Evolutionary conservation across 192 early-diverging fungal species (phyloP).

Genomic region (Rhizophagus prolifer): DNA sequence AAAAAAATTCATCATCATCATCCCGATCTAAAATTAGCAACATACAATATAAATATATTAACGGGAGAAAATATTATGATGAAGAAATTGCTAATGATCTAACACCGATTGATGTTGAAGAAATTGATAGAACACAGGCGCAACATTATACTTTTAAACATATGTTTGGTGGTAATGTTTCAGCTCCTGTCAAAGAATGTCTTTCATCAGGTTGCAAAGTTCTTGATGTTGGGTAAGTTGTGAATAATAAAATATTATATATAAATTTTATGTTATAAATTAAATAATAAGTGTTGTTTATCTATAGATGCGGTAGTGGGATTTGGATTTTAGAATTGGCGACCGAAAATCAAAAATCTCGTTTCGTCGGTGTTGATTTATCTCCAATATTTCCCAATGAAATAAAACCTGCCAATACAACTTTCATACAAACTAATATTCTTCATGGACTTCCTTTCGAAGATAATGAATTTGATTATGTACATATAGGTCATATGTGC

Average conservation of each 20-base stretch:
- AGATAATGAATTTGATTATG: constrained; percentile 48
- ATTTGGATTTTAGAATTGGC: constrained; percentile 24
- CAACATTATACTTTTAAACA: background rate
- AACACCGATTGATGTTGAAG: background rate
- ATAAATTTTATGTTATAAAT: background rate
- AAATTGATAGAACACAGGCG: background rate
- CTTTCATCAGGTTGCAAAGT: background rate
- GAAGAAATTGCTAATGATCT: no score
- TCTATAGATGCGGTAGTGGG: background rate
- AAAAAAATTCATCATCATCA: no score
- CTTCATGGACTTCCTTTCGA: constrained; percentile 40
- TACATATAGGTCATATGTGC: constrained; percentile 17
- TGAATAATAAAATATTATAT: background rate
- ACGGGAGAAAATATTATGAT: no score
- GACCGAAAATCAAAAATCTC: constrained; percentile 9
- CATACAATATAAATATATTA: no score
- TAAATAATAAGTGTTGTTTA: background rate
- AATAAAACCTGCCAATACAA: background rate
- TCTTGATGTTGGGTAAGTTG: background rate
- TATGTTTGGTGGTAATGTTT: background rate
- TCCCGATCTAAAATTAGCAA: no score
- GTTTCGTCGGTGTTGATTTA: constrained; percentile 5
- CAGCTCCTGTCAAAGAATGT: background rate
- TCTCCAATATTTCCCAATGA: background rate
- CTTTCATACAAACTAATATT: constrained; percentile 40